Base-by-base conservation (phyloP, 257 asterid species). In the Ilex aquifolium region DNA sequence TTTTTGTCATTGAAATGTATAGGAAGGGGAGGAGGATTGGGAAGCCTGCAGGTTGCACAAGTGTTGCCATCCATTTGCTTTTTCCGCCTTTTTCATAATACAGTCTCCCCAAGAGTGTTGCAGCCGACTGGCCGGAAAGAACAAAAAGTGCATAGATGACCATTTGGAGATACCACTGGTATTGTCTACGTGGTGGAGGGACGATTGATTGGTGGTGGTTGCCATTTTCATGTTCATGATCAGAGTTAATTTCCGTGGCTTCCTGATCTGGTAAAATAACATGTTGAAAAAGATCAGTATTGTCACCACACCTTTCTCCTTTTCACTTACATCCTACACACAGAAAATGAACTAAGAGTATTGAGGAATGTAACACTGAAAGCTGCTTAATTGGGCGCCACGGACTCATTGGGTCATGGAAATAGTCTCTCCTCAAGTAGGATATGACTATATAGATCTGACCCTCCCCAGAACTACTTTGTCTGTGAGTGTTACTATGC, bases 21-120 rank as follows among this genome's bases (percentile, higher is more conserved):
- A 69, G 31, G 57, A 14, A 54, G 30, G 44, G 71, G 4, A 66
- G 32, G n/a, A 50, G 65, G 56, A 66, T 21, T 16, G 65, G 60
- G 17, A 66, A 59, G 6, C 71, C 71, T 8, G 42, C 44, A 15
- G 71, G 59, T 66, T 66, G 65, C 31, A 54, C 58, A 13, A 59
- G 13, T 12, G 65, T 59, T 10, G 64, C 71, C 32, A 66, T 32
- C 71, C 71, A 66, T 66, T 44, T 66, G 46, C 14, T 66, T 15
- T 66, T 10, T 1, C 65, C 71, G 10, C 71, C 71, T 50, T 66
- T 56, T 1, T 48, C 44, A 49, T 57, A 66, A 29, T 66, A 66
- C 27, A 66, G 49, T 57, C 65, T 66, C 17, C 71, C 71, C 21
- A 58, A 39, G 39, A 66, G 59, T 15, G 53, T 59, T 1, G 59